Conservation (phyloP, 140 eudicot genomes). For the Senecio squalidus region DNA sequence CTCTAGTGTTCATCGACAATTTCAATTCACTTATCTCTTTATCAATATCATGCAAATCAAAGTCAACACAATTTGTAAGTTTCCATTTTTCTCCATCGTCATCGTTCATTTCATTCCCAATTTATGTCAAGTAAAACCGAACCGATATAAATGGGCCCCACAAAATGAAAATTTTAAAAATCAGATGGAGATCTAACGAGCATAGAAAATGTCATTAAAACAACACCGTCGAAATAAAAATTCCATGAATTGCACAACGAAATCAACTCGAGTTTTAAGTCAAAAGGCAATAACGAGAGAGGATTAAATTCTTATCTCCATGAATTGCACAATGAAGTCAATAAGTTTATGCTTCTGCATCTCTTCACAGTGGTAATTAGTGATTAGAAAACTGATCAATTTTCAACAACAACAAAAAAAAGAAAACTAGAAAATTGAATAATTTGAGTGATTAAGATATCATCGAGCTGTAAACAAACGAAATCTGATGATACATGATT, state of each 20-base stretch:
- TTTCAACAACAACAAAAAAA: no score
- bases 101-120: not conserved
- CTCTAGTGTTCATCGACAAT: slow-evolving; percentile 84
- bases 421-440: no score
- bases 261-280: not conserved
- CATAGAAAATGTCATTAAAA: not conserved
- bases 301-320: slow-evolving; percentile 58
- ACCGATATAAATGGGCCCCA: not conserved
- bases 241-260: not conserved
- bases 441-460: no score
- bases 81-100: not conserved
- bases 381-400: slow-evolving; percentile 33
- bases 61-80: not conserved
- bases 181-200: not conserved
- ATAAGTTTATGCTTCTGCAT: slow-evolving; percentile 89
- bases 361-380: slow-evolving; percentile 91
- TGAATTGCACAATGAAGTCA: slow-evolving; percentile 88
- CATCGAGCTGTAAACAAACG: no score
- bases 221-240: not conserved
- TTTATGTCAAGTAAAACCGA: no score
- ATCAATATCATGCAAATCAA: slow-evolving; percentile 67
- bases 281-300: not conserved
- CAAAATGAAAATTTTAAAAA: not conserved
- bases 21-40: slow-evolving; percentile 90
- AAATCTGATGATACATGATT: no score